A percentile compares a stretch with the other conserved stretches of the same genome.
phyloP scores from a whole-genome alignment of 2,329 filamentous ascomycete genomes.

The Elsinoe necatrix region DNA sequence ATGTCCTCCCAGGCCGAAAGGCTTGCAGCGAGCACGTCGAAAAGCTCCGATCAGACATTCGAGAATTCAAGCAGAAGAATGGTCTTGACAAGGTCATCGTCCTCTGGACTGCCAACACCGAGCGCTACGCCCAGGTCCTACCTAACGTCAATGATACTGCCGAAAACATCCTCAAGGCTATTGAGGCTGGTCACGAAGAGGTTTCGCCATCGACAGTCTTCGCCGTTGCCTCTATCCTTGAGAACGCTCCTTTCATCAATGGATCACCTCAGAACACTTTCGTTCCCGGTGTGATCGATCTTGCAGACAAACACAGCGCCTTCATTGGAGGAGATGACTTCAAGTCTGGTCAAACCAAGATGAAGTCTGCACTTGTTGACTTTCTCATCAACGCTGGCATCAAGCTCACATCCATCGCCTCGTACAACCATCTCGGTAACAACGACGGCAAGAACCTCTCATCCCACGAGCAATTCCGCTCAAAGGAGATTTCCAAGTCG shows the following conservation, averaged over 20 bases:
- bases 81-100: slow-evolving; percentile 90
- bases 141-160: slow-evolving; percentile 92
- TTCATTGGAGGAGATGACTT: slow-evolving; percentile 99
- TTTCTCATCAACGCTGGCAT: slow-evolving; percentile 98
- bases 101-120: slow-evolving; percentile 98
- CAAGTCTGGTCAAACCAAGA: slow-evolving; percentile 99
- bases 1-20: slow-evolving; percentile 73
- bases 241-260: slow-evolving; percentile 92
- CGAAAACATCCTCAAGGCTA: slow-evolving; percentile 81
- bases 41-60: slow-evolving; percentile 86
- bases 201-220: slow-evolving; percentile 95
- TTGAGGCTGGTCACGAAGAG: slow-evolving; percentile 78
- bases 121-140: slow-evolving; percentile 85
- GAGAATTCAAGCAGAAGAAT: slow-evolving; percentile 83
- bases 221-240: slow-evolving; percentile 86
- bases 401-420: slow-evolving; percentile 96
- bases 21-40: slow-evolving; percentile 83
- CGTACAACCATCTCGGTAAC: slow-evolving; percentile 99
- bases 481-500: slow-evolving; percentile 99
- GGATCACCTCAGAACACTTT: slow-evolving; percentile 99
- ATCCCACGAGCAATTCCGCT: slow-evolving; percentile 96
- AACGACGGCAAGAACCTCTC: slow-evolving; percentile 98
- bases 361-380: slow-evolving; percentile 98
- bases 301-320: slow-evolving; percentile 76
- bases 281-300: slow-evolving; percentile 80